phyloP scores from a whole-genome alignment of 768 basidiomycete species.

The Boletus sp. region DNA sequence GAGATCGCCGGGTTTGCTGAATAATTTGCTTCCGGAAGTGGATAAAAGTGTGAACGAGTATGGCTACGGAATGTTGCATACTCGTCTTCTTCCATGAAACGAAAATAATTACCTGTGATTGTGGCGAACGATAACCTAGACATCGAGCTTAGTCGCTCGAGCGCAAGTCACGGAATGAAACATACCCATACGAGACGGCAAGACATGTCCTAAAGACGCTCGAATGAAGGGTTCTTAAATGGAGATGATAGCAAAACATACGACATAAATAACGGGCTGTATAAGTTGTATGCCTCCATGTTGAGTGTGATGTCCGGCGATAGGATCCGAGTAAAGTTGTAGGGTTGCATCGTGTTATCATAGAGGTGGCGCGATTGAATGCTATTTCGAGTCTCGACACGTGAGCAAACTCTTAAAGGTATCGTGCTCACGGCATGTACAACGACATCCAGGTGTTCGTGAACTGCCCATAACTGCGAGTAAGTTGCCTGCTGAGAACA shows the following conservation, averaged over 20 bases:
- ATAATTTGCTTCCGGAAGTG: slow-evolving; percentile 81
- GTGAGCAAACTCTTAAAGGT: not conserved
- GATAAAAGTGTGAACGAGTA: slow-evolving; percentile 39
- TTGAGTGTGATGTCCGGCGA: slow-evolving; percentile 54
- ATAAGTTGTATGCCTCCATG: slow-evolving; percentile 48
- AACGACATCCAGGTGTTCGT: slow-evolving; percentile 60
- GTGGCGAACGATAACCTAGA: slow-evolving; percentile 78
- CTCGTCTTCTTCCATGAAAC: not conserved
- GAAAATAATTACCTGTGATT: slow-evolving; percentile 53
- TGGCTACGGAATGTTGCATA: slow-evolving; percentile 16
- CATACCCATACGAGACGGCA: slow-evolving; percentile 33
- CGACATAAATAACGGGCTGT: slow-evolving; percentile 62
- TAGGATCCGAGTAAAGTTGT: slow-evolving; percentile 60
- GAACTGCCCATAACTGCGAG: slow-evolving; percentile 35
- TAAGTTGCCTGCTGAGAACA: slow-evolving; percentile 22
- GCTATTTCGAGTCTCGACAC: slow-evolving; percentile 19
- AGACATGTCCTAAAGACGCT: slow-evolving; percentile 19
- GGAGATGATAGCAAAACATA: slow-evolving; percentile 10
- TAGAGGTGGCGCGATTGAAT: slow-evolving; percentile 64
- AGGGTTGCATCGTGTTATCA: slow-evolving; percentile 54
- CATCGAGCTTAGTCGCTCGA: slow-evolving; percentile 39
- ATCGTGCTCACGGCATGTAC: slow-evolving; percentile 52
- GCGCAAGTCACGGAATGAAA: not conserved
- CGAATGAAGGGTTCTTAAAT: slow-evolving; percentile 7
- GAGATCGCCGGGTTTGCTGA: slow-evolving; percentile 63